A percentile compares a stretch with the other conserved stretches of the same genome.
These are phyloP conservation scores for Wallacemonas sp. DNA, from an alignment of 208 protist species.

Conservation along the genomic window DNA sequence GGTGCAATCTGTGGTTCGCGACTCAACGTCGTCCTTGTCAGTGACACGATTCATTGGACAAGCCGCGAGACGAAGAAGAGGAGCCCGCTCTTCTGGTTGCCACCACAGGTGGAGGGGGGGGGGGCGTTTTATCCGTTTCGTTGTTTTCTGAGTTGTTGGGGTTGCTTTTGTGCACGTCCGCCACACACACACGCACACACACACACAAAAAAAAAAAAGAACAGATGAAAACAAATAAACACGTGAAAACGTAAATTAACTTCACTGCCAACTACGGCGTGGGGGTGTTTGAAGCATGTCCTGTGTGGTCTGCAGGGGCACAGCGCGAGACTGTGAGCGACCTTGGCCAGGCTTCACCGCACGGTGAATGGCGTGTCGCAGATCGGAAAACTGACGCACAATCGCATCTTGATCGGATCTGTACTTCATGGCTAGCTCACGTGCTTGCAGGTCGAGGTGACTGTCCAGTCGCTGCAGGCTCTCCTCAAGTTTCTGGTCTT, in stretches of 20 bases:
- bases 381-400: constrained; percentile 63
- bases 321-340: not conserved
- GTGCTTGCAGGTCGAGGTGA: constrained; percentile 78
- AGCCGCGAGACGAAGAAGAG: too few species aligned
- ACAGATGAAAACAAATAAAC: too few species aligned
- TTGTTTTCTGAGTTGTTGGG: too few species aligned
- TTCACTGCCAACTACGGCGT: not conserved
- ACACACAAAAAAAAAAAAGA: too few species aligned
- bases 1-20: too few species aligned
- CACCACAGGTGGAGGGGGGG: too few species aligned
- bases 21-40: too few species aligned
- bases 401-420: constrained; percentile 77
- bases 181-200: not conserved
- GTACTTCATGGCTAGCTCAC: constrained; percentile 84
- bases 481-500: constrained; percentile 72
- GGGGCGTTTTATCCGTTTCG: too few species aligned
- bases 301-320: constrained; percentile 5
- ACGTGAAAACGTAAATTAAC: too few species aligned
- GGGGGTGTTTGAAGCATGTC: not conserved
- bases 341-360: constrained; percentile 37
- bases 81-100: too few species aligned
- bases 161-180: too few species aligned
- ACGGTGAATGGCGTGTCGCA: constrained; percentile 57
- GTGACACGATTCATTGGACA: too few species aligned
- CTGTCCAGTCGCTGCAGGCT: constrained; percentile 63